Percentiles rank a stretch among this genome's conserved stretches.
Evolutionary conservation across 2,329 filamentous ascomycete species (phyloP).

Genomic region (Fusarium gaditjirri): DNA sequence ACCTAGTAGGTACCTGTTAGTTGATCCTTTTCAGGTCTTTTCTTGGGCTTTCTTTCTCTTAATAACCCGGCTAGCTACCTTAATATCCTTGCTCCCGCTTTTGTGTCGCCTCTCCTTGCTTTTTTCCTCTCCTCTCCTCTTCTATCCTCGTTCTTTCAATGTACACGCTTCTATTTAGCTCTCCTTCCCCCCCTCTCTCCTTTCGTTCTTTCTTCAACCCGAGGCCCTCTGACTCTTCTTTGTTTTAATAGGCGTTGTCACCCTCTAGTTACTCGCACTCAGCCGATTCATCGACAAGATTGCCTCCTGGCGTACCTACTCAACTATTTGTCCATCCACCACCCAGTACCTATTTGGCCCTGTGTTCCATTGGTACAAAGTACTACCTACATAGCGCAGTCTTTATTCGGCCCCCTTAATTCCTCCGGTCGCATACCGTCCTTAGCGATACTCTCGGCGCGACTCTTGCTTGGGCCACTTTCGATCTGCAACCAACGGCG

Average conservation of each 20-base stretch:
- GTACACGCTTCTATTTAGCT: background rate
- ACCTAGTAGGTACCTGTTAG: background rate
- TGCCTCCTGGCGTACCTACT: background rate
- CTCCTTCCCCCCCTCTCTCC: background rate
- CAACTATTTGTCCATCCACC: background rate
- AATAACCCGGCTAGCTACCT: background rate
- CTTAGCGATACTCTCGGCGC: background rate
- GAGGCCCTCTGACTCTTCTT: background rate
- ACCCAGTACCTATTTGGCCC: background rate
- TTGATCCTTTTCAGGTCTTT: background rate
- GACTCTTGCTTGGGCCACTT: background rate
- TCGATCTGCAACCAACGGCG: background rate
- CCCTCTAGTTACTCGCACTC: background rate
- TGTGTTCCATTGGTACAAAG: background rate
- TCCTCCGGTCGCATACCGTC: background rate
- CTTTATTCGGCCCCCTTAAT: background rate
- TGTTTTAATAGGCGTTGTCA: background rate
- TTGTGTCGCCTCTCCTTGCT: conserved; percentile 26
- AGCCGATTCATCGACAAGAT: conserved; percentile 1
- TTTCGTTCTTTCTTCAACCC: background rate
- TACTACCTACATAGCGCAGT: background rate
- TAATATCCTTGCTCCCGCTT: conserved; percentile 5
- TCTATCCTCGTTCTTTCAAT: background rate
- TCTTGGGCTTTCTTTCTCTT: background rate
- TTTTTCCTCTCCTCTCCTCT: background rate